Evolutionary conservation across 208 protist genomes (phyloP).

Genomic region (Crithidia sp.): DNA sequence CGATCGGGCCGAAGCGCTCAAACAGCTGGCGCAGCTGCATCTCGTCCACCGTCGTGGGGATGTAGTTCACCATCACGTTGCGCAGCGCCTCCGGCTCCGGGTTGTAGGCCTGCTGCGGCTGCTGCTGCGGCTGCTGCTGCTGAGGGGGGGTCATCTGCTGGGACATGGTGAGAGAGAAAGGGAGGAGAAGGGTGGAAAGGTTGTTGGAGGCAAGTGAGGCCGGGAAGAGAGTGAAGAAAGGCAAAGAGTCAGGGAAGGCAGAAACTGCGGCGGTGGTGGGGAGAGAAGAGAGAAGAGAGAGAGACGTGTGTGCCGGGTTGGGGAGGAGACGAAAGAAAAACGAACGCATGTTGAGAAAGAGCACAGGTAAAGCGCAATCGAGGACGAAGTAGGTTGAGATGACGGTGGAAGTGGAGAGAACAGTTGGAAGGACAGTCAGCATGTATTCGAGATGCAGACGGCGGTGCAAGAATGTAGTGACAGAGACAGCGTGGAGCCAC

Average conservation of each 20-base stretch:
- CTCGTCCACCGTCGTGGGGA: slow-evolving; percentile 86
- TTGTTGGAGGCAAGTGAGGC: not conserved
- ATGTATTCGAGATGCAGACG: too few relatives aligned
- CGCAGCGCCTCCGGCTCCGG: slow-evolving; percentile 73
- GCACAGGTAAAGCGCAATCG: too few relatives aligned
- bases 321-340: too few relatives aligned
- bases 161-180: slow-evolving; percentile 29
- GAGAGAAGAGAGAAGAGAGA: too few relatives aligned
- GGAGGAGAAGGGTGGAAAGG: not conserved
- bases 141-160: slow-evolving; percentile 41
- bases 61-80: slow-evolving; percentile 93
- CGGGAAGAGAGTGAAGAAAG: not conserved
- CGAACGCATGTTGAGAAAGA: too few relatives aligned
- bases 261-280: not conserved
- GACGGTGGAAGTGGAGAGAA: not conserved
- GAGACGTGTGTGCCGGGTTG: too few relatives aligned
- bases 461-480: too few relatives aligned
- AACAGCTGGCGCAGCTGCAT: slow-evolving; percentile 86
- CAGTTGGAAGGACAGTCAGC: not conserved
- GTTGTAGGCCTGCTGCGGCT: slow-evolving; percentile 50
- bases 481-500: too few relatives aligned
- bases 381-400: too few relatives aligned
- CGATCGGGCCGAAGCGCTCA: slow-evolving; percentile 83
- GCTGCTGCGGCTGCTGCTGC: slow-evolving; percentile 45
- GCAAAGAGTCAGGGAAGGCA: not conserved